These are phyloP conservation scores for Aegilops bicornis DNA, from an alignment of 176 grass and related monocot species.

Conservation along the genomic window DNA sequence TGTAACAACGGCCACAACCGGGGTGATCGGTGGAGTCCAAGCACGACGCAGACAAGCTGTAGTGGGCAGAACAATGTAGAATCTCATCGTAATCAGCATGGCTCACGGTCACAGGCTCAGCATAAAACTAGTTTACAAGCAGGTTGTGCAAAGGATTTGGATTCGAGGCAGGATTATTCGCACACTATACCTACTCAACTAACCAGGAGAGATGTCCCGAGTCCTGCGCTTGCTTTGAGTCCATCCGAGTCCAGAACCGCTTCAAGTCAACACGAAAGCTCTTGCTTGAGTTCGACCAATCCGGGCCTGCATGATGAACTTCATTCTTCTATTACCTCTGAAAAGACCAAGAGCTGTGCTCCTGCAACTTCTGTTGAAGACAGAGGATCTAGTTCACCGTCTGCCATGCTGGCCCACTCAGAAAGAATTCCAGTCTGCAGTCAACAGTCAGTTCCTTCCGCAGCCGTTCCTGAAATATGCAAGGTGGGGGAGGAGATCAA, in stretches of 20 bases:
- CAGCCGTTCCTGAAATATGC: slow-evolving; percentile 32
- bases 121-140: slow-evolving; percentile 38
- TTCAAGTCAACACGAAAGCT: slow-evolving; percentile 53
- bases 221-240: slow-evolving; percentile 43
- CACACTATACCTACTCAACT: slow-evolving; percentile 36
- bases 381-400: slow-evolving; percentile 51
- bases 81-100: slow-evolving; percentile 35
- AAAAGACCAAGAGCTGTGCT: slow-evolving; percentile 36
- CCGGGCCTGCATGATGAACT: slow-evolving; percentile 37
- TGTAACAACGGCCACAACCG: slow-evolving; percentile 37
- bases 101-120: slow-evolving; percentile 30
- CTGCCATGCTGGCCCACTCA: slow-evolving; percentile 31
- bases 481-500: slow-evolving; percentile 36
- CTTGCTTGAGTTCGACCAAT: slow-evolving; percentile 51
- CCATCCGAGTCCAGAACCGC: slow-evolving; percentile 53
- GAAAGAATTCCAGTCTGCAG: slow-evolving; percentile 41
- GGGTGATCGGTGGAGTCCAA: slow-evolving; percentile 36
- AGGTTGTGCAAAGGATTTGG: slow-evolving; percentile 37
- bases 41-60: slow-evolving; percentile 11
- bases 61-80: slow-evolving; percentile 35
- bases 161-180: slow-evolving; percentile 22
- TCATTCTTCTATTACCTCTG: slow-evolving; percentile 42
- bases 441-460: slow-evolving; percentile 35
- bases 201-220: slow-evolving; percentile 36
- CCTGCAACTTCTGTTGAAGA: slow-evolving; percentile 50